Conservation (phyloP, 2,329 filamentous ascomycete species). For the Beauveria bassiana region DNA sequence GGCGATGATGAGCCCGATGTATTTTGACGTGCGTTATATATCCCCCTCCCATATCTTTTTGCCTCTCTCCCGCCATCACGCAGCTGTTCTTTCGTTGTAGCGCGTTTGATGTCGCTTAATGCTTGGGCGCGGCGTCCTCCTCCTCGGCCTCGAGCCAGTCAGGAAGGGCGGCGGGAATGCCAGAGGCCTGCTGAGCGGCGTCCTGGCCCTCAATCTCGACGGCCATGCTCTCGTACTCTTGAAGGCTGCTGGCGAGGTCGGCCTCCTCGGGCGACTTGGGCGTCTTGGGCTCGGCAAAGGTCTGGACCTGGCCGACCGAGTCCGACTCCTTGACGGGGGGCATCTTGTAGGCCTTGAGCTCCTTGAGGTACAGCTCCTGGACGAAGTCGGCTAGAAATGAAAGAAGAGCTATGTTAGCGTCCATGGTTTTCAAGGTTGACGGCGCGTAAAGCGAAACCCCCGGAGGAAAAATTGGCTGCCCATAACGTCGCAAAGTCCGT, state of each 20-base stretch:
- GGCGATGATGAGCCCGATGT: too few relatives aligned
- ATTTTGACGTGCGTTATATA: too few relatives aligned
- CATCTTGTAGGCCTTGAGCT: conserved; percentile 93
- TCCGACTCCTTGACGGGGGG: conserved; percentile 77
- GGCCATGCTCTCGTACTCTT: conserved; percentile 88
- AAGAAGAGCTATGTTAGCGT: not conserved
- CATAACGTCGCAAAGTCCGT: not conserved
- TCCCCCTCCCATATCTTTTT: too few relatives aligned
- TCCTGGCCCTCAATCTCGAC: conserved; percentile 92
- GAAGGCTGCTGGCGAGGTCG: conserved; percentile 83
- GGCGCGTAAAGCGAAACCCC: too few relatives aligned
- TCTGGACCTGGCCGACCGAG: conserved; percentile 83
- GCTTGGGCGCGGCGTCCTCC: conserved; percentile 47
- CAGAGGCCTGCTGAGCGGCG: conserved; percentile 47
- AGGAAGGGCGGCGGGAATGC: conserved; percentile 49
- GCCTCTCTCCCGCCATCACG: not conserved
- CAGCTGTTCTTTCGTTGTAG: not conserved
- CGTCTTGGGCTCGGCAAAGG: conserved; percentile 71
- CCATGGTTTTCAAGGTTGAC: too few relatives aligned
- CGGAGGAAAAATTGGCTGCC: not conserved
- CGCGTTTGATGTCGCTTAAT: conserved; percentile 32
- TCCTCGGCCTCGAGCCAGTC: conserved; percentile 82
- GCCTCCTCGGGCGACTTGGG: conserved; percentile 88
- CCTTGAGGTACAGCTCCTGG: conserved; percentile 94
- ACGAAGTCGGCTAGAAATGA: conserved; percentile 74